Percentiles rank a stretch among this genome's conserved stretches.
Conservation (phyloP, 352 stramenopile genomes). For the Phytophthora hybrid region DNA sequence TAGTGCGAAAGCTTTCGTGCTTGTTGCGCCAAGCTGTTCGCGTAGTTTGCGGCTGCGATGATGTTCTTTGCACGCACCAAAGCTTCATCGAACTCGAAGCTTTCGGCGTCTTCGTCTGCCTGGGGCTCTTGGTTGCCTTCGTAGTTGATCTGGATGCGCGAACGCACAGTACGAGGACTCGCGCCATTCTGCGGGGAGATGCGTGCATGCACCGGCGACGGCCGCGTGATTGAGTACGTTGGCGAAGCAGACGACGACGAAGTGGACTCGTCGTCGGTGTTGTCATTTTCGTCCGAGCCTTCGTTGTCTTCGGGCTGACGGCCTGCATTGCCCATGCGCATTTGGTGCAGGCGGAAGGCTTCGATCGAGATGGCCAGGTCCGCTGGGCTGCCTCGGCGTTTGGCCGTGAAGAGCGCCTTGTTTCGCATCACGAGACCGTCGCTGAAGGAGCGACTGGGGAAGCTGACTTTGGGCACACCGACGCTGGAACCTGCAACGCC, state of each 20-base stretch:
- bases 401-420: constrained; percentile 65
- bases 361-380: constrained; percentile 82
- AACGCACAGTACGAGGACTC: constrained; percentile 35
- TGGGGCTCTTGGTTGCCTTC: constrained; percentile 31
- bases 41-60: constrained; percentile 68
- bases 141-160: constrained; percentile 25
- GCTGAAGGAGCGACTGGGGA: constrained; percentile 76
- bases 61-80: constrained; percentile 62
- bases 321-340: constrained; percentile 64
- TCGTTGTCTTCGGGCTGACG: constrained; percentile 50
- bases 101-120: constrained; percentile 4
- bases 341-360: constrained; percentile 74
- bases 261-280: constrained; percentile 38
- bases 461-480: constrained; percentile 68
- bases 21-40: constrained; percentile 77
- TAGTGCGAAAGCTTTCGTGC: constrained; percentile 73
- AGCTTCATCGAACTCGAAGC: constrained; percentile 57
- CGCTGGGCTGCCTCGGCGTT: constrained; percentile 72
- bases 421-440: constrained; percentile 81
- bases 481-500: constrained; percentile 34
- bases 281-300: constrained; percentile 54
- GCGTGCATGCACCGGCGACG: constrained; percentile 8
- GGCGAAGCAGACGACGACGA: constrained; percentile 40
- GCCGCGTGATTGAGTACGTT: constrained; percentile 23
- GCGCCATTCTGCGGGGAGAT: constrained; percentile 22